Conservation (phyloP, 192 early-diverging fungal species). For the Lobosporangium transversale region DNA sequence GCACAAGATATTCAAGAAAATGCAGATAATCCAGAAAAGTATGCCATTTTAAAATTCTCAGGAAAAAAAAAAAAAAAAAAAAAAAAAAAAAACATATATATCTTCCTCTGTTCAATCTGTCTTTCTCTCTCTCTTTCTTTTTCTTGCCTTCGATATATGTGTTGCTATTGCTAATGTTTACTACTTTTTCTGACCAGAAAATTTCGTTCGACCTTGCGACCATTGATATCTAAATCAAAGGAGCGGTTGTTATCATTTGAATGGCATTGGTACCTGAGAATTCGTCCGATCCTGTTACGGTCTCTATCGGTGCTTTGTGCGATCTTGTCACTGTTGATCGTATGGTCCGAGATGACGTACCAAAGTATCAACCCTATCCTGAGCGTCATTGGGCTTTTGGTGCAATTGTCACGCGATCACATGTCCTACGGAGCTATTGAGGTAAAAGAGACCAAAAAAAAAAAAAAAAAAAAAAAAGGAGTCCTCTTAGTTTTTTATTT, state of each 20-base stretch:
- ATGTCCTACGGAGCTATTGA: conserved; percentile 72
- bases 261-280: conserved; percentile 88
- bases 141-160: no score
- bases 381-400: conserved; percentile 78
- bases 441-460: no score
- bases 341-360: conserved; percentile 97
- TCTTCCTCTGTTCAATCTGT: no score
- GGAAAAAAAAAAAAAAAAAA: no score
- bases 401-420: conserved; percentile 52
- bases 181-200: conserved; percentile 43
- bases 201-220: conserved; percentile 64
- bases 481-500: no score
- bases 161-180: no score
- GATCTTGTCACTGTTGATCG: conserved; percentile 70
- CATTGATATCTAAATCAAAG: conserved; percentile 57
- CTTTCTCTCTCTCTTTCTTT: no score
- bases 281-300: conserved; percentile 74
- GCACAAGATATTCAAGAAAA: conserved; percentile 85
- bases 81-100: no score
- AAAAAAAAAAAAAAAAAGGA: no score
- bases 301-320: conserved; percentile 67
- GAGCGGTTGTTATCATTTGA: conserved; percentile 54
- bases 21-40: conserved; percentile 70
- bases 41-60: conserved; percentile 24
- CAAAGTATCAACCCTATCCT: conserved; percentile 72